Base-by-base conservation (phyloP, 306 rosid species). In the Spatholobus suberectus region DNA sequence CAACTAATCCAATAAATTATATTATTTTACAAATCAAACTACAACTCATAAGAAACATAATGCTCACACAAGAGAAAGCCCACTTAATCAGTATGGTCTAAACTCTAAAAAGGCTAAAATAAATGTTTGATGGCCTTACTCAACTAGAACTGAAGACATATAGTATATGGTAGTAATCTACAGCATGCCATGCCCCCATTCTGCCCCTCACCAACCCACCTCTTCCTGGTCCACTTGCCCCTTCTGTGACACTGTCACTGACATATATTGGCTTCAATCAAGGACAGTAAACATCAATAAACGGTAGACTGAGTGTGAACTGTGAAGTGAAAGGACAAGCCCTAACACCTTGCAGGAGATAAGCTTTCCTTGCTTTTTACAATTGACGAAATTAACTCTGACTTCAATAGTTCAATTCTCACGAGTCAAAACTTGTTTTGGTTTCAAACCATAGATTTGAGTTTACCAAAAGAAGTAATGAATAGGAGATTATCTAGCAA, bases 1-100 rank as follows among this genome's bases (percentile, higher is more conserved):
- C 38, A 54, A 79, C 49, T n/a, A 88, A 62, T 61, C 65, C 75
- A 75, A 35, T 62, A 35, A 47, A 49, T 41, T 79, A 17, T 49
- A 62, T 69, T 43, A 63, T 35, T 79, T 43, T 59, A 55, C 47
- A 40, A 55, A 24, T 68, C 51, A 23, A 68, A 65, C 12, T 72
- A 38, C 17, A 62, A 81, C 38, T 49, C 61, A 29, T 43, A 75
- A 37, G 78, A 75, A 82, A 21, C 66, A 79, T 34, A 78, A 44
- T 67, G 75, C 59, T 82, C 69, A 75, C 29, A 62, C 70, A 37
- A 65, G 75, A 49, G 59, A 58, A 67, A 58, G 17, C 7, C 52
- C 40, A 81, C 11, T 66, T 34, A 66, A 35, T 66, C 47, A n/a
- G 27, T 23, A 24, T 14, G 23, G 26, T 23, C 29, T 11, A 44